Evolutionary conservation across 176 grass and related monocot species (phyloP).

Genomic region (Aechmea fasciata): DNA sequence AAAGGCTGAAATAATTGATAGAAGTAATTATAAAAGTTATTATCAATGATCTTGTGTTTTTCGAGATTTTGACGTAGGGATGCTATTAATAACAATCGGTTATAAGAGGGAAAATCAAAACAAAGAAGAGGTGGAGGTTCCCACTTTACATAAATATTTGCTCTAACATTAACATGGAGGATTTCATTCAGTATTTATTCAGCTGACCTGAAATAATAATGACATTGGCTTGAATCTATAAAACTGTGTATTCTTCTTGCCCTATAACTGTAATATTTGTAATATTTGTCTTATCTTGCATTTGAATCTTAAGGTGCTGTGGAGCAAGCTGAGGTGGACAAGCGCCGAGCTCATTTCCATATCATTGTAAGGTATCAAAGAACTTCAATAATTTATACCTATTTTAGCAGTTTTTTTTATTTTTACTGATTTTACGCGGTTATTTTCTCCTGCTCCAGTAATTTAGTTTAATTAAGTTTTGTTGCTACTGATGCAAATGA

Average conservation of each 20-base stretch:
- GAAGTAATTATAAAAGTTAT: too few relatives aligned
- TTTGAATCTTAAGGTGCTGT: conserved; percentile 41
- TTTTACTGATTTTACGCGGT: background rate
- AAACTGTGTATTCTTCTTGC: background rate
- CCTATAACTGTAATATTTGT: background rate
- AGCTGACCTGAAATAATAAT: background rate
- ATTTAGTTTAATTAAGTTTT: background rate
- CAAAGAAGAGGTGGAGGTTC: too few relatives aligned
- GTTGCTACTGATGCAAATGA: background rate
- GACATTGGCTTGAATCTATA: background rate
- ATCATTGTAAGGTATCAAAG: background rate
- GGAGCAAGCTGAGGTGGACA: conserved; percentile 30
- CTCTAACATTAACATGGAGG: background rate
- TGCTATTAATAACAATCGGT: too few relatives aligned
- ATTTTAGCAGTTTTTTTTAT: background rate
- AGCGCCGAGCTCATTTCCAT: background rate
- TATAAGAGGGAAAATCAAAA: too few relatives aligned
- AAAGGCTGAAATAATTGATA: too few relatives aligned
- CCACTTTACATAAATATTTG: background rate
- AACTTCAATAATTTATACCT: background rate
- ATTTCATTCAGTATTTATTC: background rate
- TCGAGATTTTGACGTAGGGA: too few relatives aligned
- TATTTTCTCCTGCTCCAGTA: background rate
- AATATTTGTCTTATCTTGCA: background rate
- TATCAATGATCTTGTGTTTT: too few relatives aligned